Conservation (phyloP, 1,284 basidiomycete species). For the Malassezia restricta region DNA sequence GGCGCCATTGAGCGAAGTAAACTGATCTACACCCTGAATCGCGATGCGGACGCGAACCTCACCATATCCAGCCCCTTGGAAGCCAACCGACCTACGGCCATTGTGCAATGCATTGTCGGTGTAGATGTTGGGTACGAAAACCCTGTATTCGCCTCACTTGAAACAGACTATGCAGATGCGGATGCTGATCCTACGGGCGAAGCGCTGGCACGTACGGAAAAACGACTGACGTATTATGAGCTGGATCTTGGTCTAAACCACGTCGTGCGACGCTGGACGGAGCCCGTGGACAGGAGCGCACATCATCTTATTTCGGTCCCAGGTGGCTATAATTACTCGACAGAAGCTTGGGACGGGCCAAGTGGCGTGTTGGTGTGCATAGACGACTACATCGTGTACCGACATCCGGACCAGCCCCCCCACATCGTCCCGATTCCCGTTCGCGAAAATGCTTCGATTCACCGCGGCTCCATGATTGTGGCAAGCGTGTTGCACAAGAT, state of each 20-base stretch:
- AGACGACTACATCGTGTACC: constrained; percentile 44
- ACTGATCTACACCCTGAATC: constrained; percentile 43
- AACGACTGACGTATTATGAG: constrained; percentile 44
- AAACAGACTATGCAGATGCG: constrained; percentile 42
- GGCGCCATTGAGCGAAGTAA: constrained; percentile 43
- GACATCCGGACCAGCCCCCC: constrained; percentile 37
- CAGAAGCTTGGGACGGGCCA: constrained; percentile 43
- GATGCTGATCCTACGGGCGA: constrained; percentile 39
- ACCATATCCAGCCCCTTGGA: constrained; percentile 45
- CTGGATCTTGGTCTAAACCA: constrained; percentile 45
- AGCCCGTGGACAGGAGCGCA: constrained; percentile 32
- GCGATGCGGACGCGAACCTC: constrained; percentile 42
- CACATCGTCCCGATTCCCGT: constrained; percentile 45
- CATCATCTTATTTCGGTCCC: constrained; percentile 41
- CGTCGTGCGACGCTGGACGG: constrained; percentile 43
- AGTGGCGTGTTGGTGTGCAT: constrained; percentile 44
- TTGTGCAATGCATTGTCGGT: constrained; percentile 39
- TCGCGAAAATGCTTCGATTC: constrained; percentile 1
- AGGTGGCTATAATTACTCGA: constrained; percentile 40
- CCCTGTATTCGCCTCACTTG: constrained; percentile 42
- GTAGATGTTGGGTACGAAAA: constrained; percentile 46
- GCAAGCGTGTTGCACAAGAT: constrained; percentile 43
- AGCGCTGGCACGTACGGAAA: constrained; percentile 29
- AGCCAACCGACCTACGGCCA: constrained; percentile 34
- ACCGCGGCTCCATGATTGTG: constrained; percentile 34